These are phyloP conservation scores for Biscogniauxia mediterranea DNA, from an alignment of 2,329 filamentous ascomycete species.

Conservation along the genomic window DNA sequence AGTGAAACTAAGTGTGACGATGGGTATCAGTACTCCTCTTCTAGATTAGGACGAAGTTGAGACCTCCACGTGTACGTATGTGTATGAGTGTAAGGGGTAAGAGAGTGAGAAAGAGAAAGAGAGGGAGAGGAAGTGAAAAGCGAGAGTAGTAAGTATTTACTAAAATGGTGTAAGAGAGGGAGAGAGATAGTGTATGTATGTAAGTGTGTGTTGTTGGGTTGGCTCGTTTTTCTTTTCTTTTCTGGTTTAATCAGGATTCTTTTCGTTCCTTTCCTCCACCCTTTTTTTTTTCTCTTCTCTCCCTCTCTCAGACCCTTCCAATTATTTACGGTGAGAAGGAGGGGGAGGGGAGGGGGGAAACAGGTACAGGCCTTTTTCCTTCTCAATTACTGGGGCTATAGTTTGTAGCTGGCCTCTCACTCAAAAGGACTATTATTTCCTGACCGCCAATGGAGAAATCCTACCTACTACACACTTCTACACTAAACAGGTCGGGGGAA, in stretches of 20 bases:
- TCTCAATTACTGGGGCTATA: neutral
- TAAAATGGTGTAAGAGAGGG: neutral
- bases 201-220: neutral
- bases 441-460: neutral
- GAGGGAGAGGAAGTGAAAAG: constrained; percentile 8
- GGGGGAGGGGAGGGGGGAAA: neutral
- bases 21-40: neutral
- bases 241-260: neutral
- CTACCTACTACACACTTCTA: neutral
- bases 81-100: neutral
- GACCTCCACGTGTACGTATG: neutral
- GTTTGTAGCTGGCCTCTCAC: neutral
- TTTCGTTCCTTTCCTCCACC: neutral
- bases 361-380: neutral
- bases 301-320: neutral
- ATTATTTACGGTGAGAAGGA: neutral
- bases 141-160: neutral
- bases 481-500: neutral
- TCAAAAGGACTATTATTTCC: constrained; percentile 1
- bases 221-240: neutral
- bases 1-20: constrained; percentile 2
- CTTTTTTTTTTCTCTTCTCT: neutral
- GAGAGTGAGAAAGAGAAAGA: neutral
- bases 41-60: no score
- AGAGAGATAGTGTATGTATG: neutral